A percentile compares a stretch with the other conserved stretches of the same genome.
Conservation (phyloP, 2,329 filamentous ascomycete species). For the Penicillium sp. region DNA sequence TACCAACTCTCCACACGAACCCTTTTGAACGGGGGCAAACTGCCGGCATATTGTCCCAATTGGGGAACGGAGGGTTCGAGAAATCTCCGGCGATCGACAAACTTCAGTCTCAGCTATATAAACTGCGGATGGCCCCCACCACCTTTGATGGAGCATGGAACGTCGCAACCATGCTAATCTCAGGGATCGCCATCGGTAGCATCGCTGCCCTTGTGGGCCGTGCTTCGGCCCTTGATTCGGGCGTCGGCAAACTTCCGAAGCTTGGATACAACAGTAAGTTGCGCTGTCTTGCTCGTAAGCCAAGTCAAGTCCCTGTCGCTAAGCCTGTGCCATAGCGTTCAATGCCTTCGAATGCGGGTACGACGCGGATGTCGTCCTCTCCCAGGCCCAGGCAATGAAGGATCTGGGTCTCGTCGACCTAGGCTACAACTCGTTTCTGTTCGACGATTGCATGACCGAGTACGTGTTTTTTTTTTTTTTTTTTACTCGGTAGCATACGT, state of each 20-base stretch:
- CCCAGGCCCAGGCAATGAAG: not conserved
- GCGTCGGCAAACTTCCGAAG: conserved; percentile 4
- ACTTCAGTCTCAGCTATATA: not conserved
- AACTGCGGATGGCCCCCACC: not conserved
- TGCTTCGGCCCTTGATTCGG: not conserved
- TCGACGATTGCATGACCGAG: not conserved
- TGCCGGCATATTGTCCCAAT: not conserved
- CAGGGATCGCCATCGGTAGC: not conserved
- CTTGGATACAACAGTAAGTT: conserved; percentile 1
- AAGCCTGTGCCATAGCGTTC: not conserved
- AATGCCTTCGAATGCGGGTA: conserved; percentile 4
- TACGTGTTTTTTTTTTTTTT: not conserved
- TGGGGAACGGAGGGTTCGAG: not conserved
- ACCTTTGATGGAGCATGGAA: not conserved
- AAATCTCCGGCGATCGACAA: not conserved
- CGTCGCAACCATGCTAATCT: not conserved
- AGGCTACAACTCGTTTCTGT: not conserved
- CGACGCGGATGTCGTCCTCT: not conserved
- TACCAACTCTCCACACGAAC: not conserved
- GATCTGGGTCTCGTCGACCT: conserved; percentile 2
- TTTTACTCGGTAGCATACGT: not conserved
- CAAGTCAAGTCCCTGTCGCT: not conserved
- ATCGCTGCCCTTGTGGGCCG: not conserved
- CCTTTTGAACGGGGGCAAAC: not conserved
- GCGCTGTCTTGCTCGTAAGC: not conserved